Percentiles rank a stretch among this genome's conserved stretches.
Evolutionary conservation across 2,329 filamentous ascomycete genomes (phyloP).

Genomic region (Colletotrichum destructivum): DNA sequence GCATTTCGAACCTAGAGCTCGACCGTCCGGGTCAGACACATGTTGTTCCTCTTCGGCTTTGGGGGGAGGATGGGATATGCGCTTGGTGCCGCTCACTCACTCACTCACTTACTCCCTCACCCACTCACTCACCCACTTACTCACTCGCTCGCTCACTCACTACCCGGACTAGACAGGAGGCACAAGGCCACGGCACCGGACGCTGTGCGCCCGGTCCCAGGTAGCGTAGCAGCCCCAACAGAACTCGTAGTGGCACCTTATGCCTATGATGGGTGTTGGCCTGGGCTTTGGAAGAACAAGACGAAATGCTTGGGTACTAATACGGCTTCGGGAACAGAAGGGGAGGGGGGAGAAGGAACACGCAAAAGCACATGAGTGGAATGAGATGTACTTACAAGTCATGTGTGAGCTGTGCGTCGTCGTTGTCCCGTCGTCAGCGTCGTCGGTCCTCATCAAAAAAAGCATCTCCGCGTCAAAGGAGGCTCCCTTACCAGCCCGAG

Average conservation of each 20-base stretch:
- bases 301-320: no score
- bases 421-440: conserved; percentile 44
- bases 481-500: conserved; percentile 55
- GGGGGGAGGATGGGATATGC: no score
- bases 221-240: conserved; percentile 52
- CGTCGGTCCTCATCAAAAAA: background rate
- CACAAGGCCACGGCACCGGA: conserved; percentile 34
- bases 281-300: background rate
- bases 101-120: no score
- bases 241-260: conserved; percentile 53
- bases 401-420: conserved; percentile 54
- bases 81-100: no score
- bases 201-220: conserved; percentile 43
- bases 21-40: conserved; percentile 11
- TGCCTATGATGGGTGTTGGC: conserved; percentile 47
- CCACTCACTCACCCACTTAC: no score
- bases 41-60: background rate
- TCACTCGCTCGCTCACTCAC: background rate
- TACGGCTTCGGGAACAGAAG: background rate
- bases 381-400: conserved; percentile 54
- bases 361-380: background rate
- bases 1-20: conserved; percentile 48
- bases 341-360: no score
- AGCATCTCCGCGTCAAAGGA: background rate
- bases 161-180: background rate